Evolutionary conservation across 768 basidiomycete species (phyloP), one percentile per base, ranked within the genome.

Genomic region (Tubosaeta sp.): DNA sequence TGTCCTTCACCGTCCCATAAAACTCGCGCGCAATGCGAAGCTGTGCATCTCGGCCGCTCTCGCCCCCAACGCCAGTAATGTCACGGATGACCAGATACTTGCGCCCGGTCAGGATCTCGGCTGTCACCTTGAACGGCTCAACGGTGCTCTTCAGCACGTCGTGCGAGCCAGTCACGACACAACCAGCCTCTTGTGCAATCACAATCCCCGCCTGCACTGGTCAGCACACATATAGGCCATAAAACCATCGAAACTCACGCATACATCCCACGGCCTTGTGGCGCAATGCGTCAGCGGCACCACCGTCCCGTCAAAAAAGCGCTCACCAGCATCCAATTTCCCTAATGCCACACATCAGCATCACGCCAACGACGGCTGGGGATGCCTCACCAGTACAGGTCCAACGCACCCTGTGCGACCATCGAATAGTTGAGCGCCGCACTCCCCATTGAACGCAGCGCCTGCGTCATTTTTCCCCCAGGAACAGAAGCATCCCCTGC

Each of bases 171-270:
- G 87, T 85, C 27, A 90, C 82, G 11, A 85, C 71, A 13, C 86
- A 81, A 6, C 95, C 95, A 0, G 94, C 89, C 66, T 95, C 95
- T 54, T 90, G 80, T 0, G 90, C 87, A 53, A 98, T 94, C 58
- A 95, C 84, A 12, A 90, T 83, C 0, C 94, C 95, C 3, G 95
- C 93, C 74, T 82, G 19, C 14, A 2, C 42, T 13, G 9, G 16
- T 48, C 41, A 56, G 49, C 3, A 46, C 2, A 3, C 4, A 35
- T 22, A 34, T 32, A 8, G 25, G 18, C 27, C 11, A 25, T 3
- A 31, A 12, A 36, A 24, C 5, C 21, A 30, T 3, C 8, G 25
- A 16, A 36, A 71, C 78, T 65, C 58, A 80, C 82, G 59, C 86
- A 91, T 38, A 94, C 87, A 67, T 94, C 90, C 93, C 91, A 94